Evolutionary conservation across 2,329 filamentous ascomycete genomes (phyloP).

Genomic region (Neophaeococcomyces mojaviensis): DNA sequence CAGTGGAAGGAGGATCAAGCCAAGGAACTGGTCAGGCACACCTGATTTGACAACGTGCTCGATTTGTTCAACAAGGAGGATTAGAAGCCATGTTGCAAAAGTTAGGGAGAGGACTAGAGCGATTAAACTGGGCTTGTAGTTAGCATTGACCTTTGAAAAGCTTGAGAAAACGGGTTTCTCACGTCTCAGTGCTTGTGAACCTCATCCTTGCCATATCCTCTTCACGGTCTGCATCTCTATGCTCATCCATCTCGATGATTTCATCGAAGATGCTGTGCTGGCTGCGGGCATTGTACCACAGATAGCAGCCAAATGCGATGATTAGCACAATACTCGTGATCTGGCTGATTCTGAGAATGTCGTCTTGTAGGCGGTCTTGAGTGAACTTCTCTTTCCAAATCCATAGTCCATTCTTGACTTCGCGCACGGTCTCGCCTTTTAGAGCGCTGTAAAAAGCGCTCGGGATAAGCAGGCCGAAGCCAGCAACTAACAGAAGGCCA

Average conservation of each 20-base stretch:
- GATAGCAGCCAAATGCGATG: slow-evolving; percentile 54
- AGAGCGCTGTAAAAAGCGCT: slow-evolving; percentile 40
- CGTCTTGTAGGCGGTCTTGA: slow-evolving; percentile 37
- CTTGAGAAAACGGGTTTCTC: slow-evolving; percentile 56
- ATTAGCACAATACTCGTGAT: slow-evolving; percentile 63
- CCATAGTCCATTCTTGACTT: slow-evolving; percentile 9
- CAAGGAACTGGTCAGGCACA: slow-evolving; percentile 52
- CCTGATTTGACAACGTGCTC: slow-evolving; percentile 48
- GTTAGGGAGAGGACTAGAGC: slow-evolving; percentile 57
- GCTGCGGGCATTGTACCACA: slow-evolving; percentile 65
- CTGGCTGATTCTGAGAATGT: slow-evolving; percentile 59
- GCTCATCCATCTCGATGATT: slow-evolving; percentile 63
- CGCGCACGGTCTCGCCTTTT: slow-evolving; percentile 43
- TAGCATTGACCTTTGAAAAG: slow-evolving; percentile 38
- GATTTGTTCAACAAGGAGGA: slow-evolving; percentile 69
- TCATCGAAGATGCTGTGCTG: slow-evolving; percentile 70
- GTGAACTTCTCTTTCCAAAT: slow-evolving; percentile 25
- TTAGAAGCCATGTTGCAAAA: slow-evolving; percentile 64
- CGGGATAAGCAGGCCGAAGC: slow-evolving; percentile 42
- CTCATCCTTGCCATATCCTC: slow-evolving; percentile 56
- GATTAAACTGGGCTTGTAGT: slow-evolving; percentile 43
- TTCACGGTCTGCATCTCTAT: slow-evolving; percentile 55
- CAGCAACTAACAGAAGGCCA: slow-evolving; percentile 68
- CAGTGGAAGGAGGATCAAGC: slow-evolving; percentile 79
- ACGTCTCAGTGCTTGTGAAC: slow-evolving; percentile 65